Evolutionary conservation across 441 rosid genomes (phyloP).

Genomic region (Eutrema salsugineum): DNA sequence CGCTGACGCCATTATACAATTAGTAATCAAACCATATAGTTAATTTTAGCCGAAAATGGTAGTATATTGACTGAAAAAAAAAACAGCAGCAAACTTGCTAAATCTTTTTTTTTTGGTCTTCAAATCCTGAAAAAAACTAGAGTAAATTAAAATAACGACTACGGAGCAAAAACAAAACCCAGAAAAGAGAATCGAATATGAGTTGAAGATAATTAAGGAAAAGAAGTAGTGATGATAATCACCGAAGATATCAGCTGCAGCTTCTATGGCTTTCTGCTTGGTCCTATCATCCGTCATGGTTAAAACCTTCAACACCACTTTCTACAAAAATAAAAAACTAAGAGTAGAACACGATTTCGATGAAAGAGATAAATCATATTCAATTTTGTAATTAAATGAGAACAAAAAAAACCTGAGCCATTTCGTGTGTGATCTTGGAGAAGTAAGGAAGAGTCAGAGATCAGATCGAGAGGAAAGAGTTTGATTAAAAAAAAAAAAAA

Average conservation of each 20-base stretch:
- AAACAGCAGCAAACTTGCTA: background rate
- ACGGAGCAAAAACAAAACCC: background rate
- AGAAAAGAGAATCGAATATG: background rate
- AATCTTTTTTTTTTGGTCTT: background rate
- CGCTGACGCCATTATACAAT: background rate
- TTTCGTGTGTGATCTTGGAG: slow-evolving; percentile 24
- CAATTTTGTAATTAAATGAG: background rate
- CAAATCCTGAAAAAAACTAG: background rate
- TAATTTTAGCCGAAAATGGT: background rate
- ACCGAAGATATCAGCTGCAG: slow-evolving; percentile 93
- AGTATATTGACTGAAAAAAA: background rate
- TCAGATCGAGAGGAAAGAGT: slow-evolving; percentile 19
- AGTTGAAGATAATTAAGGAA: background rate
- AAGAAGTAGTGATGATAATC: background rate
- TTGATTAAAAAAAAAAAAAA: background rate
- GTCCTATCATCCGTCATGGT: slow-evolving; percentile 95
- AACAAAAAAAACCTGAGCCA: slow-evolving; percentile 63
- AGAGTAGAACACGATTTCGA: background rate
- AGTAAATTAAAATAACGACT: background rate
- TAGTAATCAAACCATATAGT: background rate
- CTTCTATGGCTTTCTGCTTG: slow-evolving; percentile 91
- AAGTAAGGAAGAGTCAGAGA: slow-evolving; percentile 9
- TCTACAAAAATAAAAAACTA: slow-evolving; percentile 29
- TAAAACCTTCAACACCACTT: slow-evolving; percentile 78
- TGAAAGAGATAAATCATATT: background rate